Conservation (phyloP, 176 grass and related monocot genomes). For the Saccharum officinarum region DNA sequence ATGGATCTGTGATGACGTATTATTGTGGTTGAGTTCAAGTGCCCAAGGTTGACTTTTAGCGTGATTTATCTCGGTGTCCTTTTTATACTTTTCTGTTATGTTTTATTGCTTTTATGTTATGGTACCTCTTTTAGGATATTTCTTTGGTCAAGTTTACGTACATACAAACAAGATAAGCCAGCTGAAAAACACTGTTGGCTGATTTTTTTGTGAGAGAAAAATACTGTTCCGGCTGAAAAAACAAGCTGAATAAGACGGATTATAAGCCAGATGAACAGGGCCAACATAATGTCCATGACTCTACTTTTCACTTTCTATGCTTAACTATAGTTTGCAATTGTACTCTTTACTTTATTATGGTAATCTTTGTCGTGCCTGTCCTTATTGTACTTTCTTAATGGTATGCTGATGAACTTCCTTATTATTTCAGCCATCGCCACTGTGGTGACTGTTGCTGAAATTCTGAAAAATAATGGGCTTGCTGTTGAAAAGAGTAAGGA, state of each 20-base stretch:
- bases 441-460: conserved; percentile 84
- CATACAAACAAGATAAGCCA: background rate
- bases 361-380: conserved; percentile 2
- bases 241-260: too few species aligned
- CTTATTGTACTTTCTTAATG: background rate
- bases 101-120: background rate
- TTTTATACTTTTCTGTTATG: background rate
- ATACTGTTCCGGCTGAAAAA: too few species aligned
- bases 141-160: background rate
- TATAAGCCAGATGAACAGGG: too few species aligned
- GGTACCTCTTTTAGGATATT: background rate
- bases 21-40: background rate
- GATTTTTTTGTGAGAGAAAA: too few species aligned
- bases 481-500: conserved; percentile 86
- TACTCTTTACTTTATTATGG: background rate
- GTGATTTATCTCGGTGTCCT: background rate
- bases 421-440: conserved; percentile 76
- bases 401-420: background rate
- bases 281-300: background rate
- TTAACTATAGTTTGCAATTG: background rate
- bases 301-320: background rate
- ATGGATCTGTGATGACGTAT: background rate
- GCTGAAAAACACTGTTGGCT: too few species aligned
- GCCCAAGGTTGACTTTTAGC: background rate
- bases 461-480: conserved; percentile 94